Conservation (phyloP, 139 green algal genomes). For the Spirogloea muscicola region DNA sequence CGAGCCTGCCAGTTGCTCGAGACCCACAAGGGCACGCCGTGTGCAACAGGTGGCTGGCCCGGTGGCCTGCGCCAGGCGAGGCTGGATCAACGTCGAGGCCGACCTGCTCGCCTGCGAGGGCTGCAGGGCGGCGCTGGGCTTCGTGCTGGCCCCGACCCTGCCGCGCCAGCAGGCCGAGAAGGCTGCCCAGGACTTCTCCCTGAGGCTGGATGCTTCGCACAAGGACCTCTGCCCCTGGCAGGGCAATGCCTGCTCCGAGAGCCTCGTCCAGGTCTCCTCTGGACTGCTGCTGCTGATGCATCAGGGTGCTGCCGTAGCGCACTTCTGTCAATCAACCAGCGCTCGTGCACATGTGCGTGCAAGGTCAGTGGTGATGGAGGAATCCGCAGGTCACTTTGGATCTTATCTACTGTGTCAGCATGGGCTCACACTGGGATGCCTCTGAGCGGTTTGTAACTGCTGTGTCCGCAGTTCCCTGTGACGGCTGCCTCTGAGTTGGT, state of each 20-base stretch:
- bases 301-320: slow-evolving; percentile 9
- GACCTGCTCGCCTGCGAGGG: slow-evolving; percentile 66
- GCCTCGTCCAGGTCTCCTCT: slow-evolving; percentile 58
- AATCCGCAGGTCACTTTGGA: background rate
- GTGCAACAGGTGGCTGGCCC: slow-evolving; percentile 50
- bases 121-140: slow-evolving; percentile 59
- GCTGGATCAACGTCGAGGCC: slow-evolving; percentile 60
- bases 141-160: slow-evolving; percentile 48
- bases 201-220: slow-evolving; percentile 52
- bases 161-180: slow-evolving; percentile 31
- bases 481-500: too few species aligned
- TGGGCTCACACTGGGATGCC: background rate
- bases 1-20: too few species aligned
- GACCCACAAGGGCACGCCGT: too few species aligned
- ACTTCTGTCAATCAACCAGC: background rate
- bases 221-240: slow-evolving; percentile 59
- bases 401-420: background rate
- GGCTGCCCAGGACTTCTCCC: slow-evolving; percentile 22
- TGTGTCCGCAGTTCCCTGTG: slow-evolving; percentile 59
- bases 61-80: slow-evolving; percentile 59
- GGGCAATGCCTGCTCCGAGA: slow-evolving; percentile 37
- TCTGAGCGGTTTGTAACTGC: too few species aligned
- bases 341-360: background rate
- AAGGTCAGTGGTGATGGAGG: background rate
- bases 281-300: slow-evolving; percentile 36